phyloP scores from a whole-genome alignment of 2,329 filamentous ascomycete species.

The Fusarium fracticaudum region DNA sequence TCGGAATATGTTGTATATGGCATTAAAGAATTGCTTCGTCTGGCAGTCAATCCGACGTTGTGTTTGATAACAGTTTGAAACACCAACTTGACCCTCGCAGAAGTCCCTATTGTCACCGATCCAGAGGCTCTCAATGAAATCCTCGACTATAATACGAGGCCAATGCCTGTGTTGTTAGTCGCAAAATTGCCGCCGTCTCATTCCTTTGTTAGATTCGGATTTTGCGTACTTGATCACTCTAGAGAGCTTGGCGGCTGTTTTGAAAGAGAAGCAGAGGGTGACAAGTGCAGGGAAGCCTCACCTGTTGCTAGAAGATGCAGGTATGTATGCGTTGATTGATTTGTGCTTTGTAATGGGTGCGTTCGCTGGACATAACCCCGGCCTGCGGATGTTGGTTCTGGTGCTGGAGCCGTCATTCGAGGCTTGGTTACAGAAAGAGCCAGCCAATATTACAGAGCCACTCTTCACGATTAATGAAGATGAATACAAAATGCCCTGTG shows the following conservation, averaged over 20 bases:
- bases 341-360: neutral
- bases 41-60: neutral
- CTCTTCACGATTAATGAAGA: neutral
- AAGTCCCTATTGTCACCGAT: neutral
- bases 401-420: neutral
- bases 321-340: neutral
- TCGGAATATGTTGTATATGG: neutral
- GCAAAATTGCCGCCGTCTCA: neutral
- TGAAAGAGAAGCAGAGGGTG: neutral
- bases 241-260: neutral
- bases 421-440: neutral
- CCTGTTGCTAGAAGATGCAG: neutral
- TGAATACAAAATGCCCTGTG: too few relatives aligned
- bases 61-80: neutral
- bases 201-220: neutral
- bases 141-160: neutral
- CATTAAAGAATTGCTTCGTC: neutral
- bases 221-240: neutral
- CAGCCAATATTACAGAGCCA: neutral
- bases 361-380: neutral
- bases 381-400: neutral
- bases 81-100: neutral
- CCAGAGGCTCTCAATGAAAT: neutral
- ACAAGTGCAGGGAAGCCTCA: neutral
- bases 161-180: neutral